phyloP scores from a whole-genome alignment of 2,329 filamentous ascomycete species.

The Elsinoe ampelina region DNA sequence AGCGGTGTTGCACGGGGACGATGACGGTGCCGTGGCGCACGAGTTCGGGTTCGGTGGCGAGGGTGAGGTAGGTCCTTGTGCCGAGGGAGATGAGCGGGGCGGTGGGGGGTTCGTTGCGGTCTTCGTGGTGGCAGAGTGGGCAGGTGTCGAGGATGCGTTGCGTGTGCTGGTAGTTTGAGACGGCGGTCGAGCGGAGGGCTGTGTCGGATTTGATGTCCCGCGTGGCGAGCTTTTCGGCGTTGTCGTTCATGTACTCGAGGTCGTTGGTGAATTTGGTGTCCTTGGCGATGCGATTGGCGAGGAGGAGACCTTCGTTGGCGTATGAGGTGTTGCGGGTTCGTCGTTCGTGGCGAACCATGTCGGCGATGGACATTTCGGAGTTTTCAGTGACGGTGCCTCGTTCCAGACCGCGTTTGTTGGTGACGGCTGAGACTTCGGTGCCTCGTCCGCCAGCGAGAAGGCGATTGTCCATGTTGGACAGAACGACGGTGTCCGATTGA shows the following conservation, averaged over 20 bases:
- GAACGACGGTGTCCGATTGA: constrained; percentile 62
- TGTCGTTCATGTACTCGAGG: constrained; percentile 96
- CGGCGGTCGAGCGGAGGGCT: constrained; percentile 77
- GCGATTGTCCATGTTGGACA: constrained; percentile 81
- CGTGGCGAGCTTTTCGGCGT: constrained; percentile 79
- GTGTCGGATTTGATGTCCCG: constrained; percentile 80
- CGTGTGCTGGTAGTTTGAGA: constrained; percentile 82
- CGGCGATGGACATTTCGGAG: constrained; percentile 89
- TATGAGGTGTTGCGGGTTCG: constrained; percentile 62
- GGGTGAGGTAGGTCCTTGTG: constrained; percentile 77
- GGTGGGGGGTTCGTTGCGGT: constrained; percentile 63
- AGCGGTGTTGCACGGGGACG: constrained; percentile 76
- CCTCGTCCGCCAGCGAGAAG: constrained; percentile 70
- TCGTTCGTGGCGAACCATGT: constrained; percentile 93
- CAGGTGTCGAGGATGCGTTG: constrained; percentile 78
- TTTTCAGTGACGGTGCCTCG: constrained; percentile 81
- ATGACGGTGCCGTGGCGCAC: constrained; percentile 77
- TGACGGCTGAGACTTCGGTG: constrained; percentile 66
- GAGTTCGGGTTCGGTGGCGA: constrained; percentile 83
- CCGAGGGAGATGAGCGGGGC: constrained; percentile 80
- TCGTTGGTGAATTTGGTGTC: constrained; percentile 85
- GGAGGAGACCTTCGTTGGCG: constrained; percentile 69
- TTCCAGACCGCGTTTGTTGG: constrained; percentile 73
- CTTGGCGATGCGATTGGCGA: constrained; percentile 90
- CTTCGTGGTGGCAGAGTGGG: constrained; percentile 86